These are phyloP conservation scores for Russula sp. DNA, from an alignment of 768 basidiomycete species.

Conservation along the genomic window DNA sequence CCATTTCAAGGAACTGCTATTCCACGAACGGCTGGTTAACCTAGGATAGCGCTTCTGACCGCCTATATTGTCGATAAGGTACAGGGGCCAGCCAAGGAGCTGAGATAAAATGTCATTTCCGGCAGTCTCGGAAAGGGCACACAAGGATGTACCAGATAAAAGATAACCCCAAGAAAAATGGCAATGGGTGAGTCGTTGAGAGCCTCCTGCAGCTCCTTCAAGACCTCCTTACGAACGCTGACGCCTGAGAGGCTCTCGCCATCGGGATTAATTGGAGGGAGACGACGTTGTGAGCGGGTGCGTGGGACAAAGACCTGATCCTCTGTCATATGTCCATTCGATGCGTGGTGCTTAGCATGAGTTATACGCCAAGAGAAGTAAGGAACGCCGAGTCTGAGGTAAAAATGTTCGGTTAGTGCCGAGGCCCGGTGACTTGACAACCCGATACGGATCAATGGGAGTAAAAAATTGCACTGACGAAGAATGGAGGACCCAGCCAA, in stretches of 20 bases:
- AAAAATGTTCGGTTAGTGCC: neutral
- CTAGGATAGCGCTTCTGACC: constrained; percentile 77
- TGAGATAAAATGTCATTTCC: constrained; percentile 25
- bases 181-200: constrained; percentile 86
- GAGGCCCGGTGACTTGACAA: neutral
- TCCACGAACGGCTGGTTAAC: constrained; percentile 64
- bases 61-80: constrained; percentile 75
- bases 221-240: constrained; percentile 57
- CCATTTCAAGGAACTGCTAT: neutral
- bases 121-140: neutral
- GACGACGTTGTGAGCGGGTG: constrained; percentile 68
- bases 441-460: neutral
- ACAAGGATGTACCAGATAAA: constrained; percentile 45
- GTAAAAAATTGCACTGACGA: constrained; percentile 41
- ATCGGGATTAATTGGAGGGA: constrained; percentile 59
- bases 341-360: constrained; percentile 93
- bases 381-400: constrained; percentile 76
- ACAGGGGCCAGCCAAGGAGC: constrained; percentile 82
- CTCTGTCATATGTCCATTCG: constrained; percentile 86
- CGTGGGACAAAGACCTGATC: constrained; percentile 94
- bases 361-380: constrained; percentile 96
- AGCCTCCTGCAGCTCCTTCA: constrained; percentile 74
- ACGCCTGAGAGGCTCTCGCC: constrained; percentile 59
- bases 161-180: constrained; percentile 43
- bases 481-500: constrained; percentile 91